A percentile compares a stretch with the other conserved stretches of the same genome.
Conservation (phyloP, 2,329 filamentous ascomycete genomes). For the Monilinia polystroma region DNA sequence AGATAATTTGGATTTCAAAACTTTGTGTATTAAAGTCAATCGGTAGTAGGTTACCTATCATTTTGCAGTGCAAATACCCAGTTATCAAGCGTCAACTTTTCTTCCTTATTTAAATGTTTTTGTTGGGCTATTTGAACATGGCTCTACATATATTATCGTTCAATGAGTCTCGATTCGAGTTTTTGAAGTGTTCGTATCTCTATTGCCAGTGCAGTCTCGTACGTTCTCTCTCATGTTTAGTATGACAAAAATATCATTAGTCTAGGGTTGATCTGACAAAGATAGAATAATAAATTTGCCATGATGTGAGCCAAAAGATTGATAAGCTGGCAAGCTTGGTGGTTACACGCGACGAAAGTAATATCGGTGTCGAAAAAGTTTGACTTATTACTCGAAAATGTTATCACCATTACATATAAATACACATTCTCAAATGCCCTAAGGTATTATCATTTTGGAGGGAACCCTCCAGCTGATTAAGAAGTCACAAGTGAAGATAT, state of each 20-base stretch:
- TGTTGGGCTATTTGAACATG: not conserved
- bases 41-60: not conserved
- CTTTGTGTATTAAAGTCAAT: not conserved
- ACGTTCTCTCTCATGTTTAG: not conserved
- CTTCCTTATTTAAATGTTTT: not conserved
- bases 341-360: too few relatives aligned
- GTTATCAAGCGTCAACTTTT: not conserved
- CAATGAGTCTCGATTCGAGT: not conserved
- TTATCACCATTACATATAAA: too few relatives aligned
- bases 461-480: too few relatives aligned
- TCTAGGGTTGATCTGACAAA: too few relatives aligned
- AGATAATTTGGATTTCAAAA: not conserved
- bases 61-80: slow-evolving; percentile 11
- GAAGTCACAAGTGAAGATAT: too few relatives aligned
- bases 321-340: too few relatives aligned
- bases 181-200: not conserved
- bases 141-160: not conserved
- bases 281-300: too few relatives aligned
- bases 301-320: too few relatives aligned
- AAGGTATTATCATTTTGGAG: too few relatives aligned
- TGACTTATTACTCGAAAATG: too few relatives aligned
- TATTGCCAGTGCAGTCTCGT: not conserved
- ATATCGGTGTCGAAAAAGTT: too few relatives aligned
- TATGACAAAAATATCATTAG: not conserved
- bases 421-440: too few relatives aligned